Base-by-base conservation (phyloP, 768 basidiomycete genomes). In the Hygrocybe punicea region DNA sequence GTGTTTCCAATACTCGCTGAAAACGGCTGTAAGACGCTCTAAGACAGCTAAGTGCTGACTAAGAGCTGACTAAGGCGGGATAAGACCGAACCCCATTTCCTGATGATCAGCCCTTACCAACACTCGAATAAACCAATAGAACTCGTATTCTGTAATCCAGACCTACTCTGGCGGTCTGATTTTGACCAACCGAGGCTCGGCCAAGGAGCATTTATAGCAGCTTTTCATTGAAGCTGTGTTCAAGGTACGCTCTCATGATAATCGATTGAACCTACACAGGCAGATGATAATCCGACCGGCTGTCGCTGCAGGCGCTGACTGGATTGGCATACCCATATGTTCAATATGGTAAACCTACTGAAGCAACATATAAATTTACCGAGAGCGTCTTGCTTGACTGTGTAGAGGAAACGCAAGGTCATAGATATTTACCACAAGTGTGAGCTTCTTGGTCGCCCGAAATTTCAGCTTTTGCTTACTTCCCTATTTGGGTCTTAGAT, bases 341-440 rank as follows among this genome's bases (percentile, higher is more conserved):
- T 14, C 94, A 94, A 70, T 90, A 84, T 63, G 97, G 97, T 24
- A 99, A 99, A 72, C 97, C 97, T 0, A 86, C 85, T 13, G 71
- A 70, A 56, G 82, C 84, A 51, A 95, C 95, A 1, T 98, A 93
- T 71, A 74, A 81, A 35, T 97, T 91, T 67, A 92, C 93, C 7
- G 81, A 85, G 66, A 67, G 77, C 2, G 78, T 91, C 59, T 74
- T 98, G 56, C 68, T 71, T 44, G 69, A 77, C 50, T 79, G 78
- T 52, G 58, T 85, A 23, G 58, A 68, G 35, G 68, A 74, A 46
- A 56, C 76, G 40, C 75, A 78, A 19, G 58, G 61, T 52, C 55
- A 45, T 17, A 53, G 59, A 24, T 39, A 67, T 24, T 51, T 71
- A 44, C 78, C 79, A 13, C 74, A 71, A 55, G 74, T 91, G 87